A percentile compares a stretch with the other conserved stretches of the same genome.
These are phyloP conservation scores for Teunomyces panamensis DNA, from an alignment of 805 yeast species.

Conservation along the genomic window DNA sequence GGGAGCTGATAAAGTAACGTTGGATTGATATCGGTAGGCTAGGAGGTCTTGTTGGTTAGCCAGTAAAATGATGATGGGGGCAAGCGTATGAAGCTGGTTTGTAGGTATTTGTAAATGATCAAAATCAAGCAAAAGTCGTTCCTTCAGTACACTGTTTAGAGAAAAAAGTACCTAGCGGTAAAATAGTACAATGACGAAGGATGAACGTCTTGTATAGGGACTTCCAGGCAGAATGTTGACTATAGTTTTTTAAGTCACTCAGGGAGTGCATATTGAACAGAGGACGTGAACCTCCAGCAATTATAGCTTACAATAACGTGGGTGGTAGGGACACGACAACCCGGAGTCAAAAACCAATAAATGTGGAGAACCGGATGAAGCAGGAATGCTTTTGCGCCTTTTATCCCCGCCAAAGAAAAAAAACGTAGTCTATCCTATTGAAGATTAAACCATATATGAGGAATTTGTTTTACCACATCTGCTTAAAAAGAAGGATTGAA, in stretches of 20 bases:
- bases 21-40: too few species aligned
- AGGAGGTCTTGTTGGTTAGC: background rate
- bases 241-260: conserved; percentile 4
- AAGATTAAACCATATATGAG: too few species aligned
- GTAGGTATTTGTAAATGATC: background rate
- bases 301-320: background rate
- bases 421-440: background rate
- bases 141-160: background rate
- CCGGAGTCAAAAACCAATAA: background rate
- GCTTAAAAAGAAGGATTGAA: too few species aligned
- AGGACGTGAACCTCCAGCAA: background rate
- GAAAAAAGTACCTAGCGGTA: conserved; percentile 1
- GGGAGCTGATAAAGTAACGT: too few species aligned
- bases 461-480: too few species aligned
- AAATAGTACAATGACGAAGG: conserved; percentile 1
- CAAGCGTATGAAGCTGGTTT: background rate
- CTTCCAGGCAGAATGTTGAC: conserved; percentile 1
- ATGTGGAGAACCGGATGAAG: conserved; percentile 1
- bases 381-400: background rate
- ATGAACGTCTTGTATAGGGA: background rate
- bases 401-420: background rate
- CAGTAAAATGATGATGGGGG: conserved; percentile 4
- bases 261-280: conserved; percentile 1
- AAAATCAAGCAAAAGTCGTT: background rate
- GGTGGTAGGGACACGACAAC: background rate